Evolutionary conservation across 805 yeast genomes (phyloP).

Genomic region (Yarrowia deformans): DNA sequence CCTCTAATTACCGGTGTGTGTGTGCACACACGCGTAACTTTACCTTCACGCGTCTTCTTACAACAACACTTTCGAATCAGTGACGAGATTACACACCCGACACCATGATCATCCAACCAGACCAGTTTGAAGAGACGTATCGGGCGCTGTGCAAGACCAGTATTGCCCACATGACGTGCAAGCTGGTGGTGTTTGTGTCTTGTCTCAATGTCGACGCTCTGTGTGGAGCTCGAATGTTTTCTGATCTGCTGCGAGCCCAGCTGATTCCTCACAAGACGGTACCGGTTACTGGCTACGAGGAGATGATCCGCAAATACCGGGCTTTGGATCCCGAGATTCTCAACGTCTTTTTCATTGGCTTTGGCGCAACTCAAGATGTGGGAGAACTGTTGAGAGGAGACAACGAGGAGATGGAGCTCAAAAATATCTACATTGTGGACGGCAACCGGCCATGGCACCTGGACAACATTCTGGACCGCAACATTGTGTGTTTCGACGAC

Average conservation of each 20-base stretch:
- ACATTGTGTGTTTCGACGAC: slow-evolving; percentile 83
- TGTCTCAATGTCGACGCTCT: slow-evolving; percentile 91
- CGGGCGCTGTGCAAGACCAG: slow-evolving; percentile 72
- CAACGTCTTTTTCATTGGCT: slow-evolving; percentile 82
- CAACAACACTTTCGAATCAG: too few species aligned
- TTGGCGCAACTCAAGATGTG: slow-evolving; percentile 91
- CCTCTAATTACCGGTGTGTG: slow-evolving; percentile 19
- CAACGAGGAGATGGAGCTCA: slow-evolving; percentile 46
- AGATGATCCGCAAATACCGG: slow-evolving; percentile 65
- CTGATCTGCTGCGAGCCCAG: slow-evolving; percentile 75
- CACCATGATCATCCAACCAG: slow-evolving; percentile 76
- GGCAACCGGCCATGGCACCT: slow-evolving; percentile 97
- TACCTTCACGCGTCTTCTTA: slow-evolving; percentile 6
- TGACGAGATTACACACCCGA: background rate
- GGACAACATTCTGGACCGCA: slow-evolving; percentile 82
- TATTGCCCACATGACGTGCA: slow-evolving; percentile 90
- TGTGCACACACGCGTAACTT: slow-evolving; percentile 11
- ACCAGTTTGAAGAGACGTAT: slow-evolving; percentile 71
- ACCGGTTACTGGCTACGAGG: slow-evolving; percentile 92
- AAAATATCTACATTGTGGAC: slow-evolving; percentile 83
- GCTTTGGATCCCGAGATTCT: slow-evolving; percentile 76
- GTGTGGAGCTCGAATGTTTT: slow-evolving; percentile 82
- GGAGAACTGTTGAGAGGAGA: slow-evolving; percentile 59
- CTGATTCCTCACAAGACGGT: slow-evolving; percentile 85
- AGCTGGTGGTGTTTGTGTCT: slow-evolving; percentile 84